These are phyloP conservation scores for Pseudogymnoascus sp. DNA, from an alignment of 2,329 filamentous ascomycete species.

Conservation along the genomic window DNA sequence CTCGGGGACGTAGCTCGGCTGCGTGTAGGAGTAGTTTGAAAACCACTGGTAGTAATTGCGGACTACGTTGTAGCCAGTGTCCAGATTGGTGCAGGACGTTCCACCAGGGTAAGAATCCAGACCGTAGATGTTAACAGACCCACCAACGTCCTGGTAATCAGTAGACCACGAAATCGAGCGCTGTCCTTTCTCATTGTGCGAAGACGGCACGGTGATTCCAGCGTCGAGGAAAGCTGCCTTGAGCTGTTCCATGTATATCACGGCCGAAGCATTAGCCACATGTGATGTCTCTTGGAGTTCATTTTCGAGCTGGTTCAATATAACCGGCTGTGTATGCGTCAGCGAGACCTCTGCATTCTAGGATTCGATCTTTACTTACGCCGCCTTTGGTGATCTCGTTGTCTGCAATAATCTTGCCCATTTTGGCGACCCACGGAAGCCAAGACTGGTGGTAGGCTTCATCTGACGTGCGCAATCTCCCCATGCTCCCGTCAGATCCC, in stretches of 20 bases:
- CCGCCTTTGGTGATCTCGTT: conserved; percentile 44
- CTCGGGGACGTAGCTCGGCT: conserved; percentile 44
- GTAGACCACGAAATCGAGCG: conserved; percentile 42
- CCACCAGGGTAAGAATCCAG: conserved; percentile 40
- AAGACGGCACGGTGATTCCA: conserved; percentile 41
- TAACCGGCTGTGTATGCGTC: conserved; percentile 31
- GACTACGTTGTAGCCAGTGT: conserved; percentile 40
- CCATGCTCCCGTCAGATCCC: conserved; percentile 38
- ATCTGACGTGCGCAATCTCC: conserved; percentile 35
- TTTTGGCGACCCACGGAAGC: conserved; percentile 38
- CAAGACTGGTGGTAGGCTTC: conserved; percentile 36
- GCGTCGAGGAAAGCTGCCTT: conserved; percentile 36
- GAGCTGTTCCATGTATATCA: conserved; percentile 44
- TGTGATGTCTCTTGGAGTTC: conserved; percentile 40
- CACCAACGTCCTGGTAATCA: conserved; percentile 47
- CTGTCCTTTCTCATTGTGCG: conserved; percentile 43
- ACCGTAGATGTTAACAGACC: conserved; percentile 42
- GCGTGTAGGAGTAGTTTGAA: conserved; percentile 43
- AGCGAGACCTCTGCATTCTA: not conserved
- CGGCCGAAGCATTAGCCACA: conserved; percentile 35
- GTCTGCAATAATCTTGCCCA: conserved; percentile 38
- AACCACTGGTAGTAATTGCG: conserved; percentile 50
- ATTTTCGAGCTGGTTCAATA: conserved; percentile 45
- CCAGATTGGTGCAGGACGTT: conserved; percentile 40
- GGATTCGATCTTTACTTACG: conserved; percentile 14